phyloP scores from a whole-genome alignment of 1,139 yeast genomes.

The Ogataea hybrid region DNA sequence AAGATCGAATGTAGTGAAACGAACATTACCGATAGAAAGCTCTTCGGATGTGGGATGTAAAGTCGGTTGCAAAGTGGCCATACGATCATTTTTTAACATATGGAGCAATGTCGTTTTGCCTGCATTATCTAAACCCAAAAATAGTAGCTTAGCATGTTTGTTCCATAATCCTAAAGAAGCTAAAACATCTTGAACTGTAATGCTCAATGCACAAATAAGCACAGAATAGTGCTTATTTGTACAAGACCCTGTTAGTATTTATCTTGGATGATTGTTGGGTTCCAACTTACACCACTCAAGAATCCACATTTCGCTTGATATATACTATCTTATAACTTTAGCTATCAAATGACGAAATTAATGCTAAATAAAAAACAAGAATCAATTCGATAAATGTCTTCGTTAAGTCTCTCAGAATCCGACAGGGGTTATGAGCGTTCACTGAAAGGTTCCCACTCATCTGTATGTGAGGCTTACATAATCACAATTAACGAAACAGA shows the following conservation, averaged over 20 bases:
- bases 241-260: conserved; percentile 6
- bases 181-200: conserved; percentile 79
- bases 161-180: conserved; percentile 96
- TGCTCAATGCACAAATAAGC: conserved; percentile 1
- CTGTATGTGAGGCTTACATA: background rate
- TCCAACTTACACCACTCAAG: conserved; percentile 52
- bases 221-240: background rate
- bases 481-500: conserved; percentile 2
- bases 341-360: conserved; percentile 1
- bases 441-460: background rate
- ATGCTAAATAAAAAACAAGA: background rate
- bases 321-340: background rate
- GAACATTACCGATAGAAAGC: conserved; percentile 91
- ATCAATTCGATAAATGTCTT: conserved; percentile 2
- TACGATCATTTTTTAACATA: conserved; percentile 95
- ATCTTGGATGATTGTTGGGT: background rate
- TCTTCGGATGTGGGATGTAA: conserved; percentile 99
- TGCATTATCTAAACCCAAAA: conserved; percentile 96
- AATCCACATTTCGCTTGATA: conserved; percentile 44
- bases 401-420: background rate
- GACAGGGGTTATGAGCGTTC: conserved; percentile 6
- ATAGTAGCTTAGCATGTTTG: conserved; percentile 94
- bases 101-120: conserved; percentile 97
- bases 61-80: conserved; percentile 97
- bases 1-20: conserved; percentile 95